Evolutionary conservation across 225 moss, liverwort and hornwort species (phyloP), one percentile per base, ranked within the genome.

Genomic region (Marchantia polymorpha): DNA sequence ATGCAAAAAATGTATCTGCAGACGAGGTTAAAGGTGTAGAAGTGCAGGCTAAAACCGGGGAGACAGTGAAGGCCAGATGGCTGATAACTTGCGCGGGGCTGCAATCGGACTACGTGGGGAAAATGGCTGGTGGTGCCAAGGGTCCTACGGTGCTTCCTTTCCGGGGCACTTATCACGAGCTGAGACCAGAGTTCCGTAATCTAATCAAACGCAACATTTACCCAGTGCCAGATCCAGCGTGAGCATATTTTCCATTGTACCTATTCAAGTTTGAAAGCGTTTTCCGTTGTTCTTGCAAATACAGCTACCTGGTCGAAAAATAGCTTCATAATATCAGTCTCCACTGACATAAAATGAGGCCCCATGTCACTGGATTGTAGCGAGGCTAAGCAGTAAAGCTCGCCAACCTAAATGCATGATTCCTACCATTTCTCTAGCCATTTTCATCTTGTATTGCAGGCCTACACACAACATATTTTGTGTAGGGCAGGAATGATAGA

Each of bases 201-300:
- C 69, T 90, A 56, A 79, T 94, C 82, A 92, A 90, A 59, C 92
- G 92, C 73, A 94, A 94, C 82, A 94, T 94, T 9, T 94, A 94
- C 59, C 94, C 94, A 25, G 92, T 92, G n/a, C 94, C 94, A 72
- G 90, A 94, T 78, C 94, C 94, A 72, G 90, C 85, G 94, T 91
- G 22, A 29, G 89, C 79, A 61, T 56, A 19, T 56, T 56, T 56
- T 56, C 56, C 56, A 56, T 19, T 56, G 56, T 56, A 13, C 13
- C 4, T 56, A 56, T 19, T 56, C 14, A 56, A 56, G 56, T 12
- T 19, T 19, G 13, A 19, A 56, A 19, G 9, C 19, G 14, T 56
- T 56, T 13, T 3, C 56, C 19, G 56, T 13, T 13, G 56, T 56
- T 19, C 13, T 56, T 19, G 14, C 56, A 56, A 19, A 13, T 56